Conservation (phyloP, 768 basidiomycete species). For the Sistotremastrum suecicum region DNA sequence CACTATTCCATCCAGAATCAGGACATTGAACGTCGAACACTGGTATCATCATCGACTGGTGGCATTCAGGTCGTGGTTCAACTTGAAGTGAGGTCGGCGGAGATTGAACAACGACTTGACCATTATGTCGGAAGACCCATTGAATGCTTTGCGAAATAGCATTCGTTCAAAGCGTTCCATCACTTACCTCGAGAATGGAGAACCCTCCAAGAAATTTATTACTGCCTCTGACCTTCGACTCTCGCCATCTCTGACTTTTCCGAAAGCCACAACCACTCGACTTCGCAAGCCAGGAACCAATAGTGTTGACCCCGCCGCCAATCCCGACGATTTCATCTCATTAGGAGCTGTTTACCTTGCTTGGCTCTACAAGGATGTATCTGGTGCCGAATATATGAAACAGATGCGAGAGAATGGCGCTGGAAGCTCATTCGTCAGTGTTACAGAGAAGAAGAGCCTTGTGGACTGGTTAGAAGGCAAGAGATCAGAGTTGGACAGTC, state of each 20-base stretch:
- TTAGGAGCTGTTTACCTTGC: constrained; percentile 76
- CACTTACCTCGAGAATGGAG: too few species aligned
- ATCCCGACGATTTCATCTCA: constrained; percentile 52
- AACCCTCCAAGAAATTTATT: background rate
- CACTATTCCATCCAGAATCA: too few species aligned
- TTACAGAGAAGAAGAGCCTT: constrained; percentile 76
- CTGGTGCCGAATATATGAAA: constrained; percentile 80
- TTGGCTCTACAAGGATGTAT: constrained; percentile 60
- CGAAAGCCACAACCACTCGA: constrained; percentile 65
- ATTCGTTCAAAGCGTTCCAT: too few species aligned
- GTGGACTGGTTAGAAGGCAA: constrained; percentile 75
- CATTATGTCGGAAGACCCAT: too few species aligned
- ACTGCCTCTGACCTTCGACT: constrained; percentile 55
- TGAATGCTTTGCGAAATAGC: too few species aligned
- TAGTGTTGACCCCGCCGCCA: constrained; percentile 22
- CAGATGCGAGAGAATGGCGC: constrained; percentile 63
- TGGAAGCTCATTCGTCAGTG: constrained; percentile 60
- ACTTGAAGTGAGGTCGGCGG: too few species aligned
- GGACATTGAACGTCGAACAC: too few species aligned
- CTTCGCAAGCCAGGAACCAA: constrained; percentile 50
- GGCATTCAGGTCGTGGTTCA: too few species aligned
- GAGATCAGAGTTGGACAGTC: constrained; percentile 31
- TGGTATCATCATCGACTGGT: too few species aligned
- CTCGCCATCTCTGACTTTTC: constrained; percentile 35
- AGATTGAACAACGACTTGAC: too few species aligned